Conservation (phyloP, 257 asterid species). For the Cordia subcordata region DNA sequence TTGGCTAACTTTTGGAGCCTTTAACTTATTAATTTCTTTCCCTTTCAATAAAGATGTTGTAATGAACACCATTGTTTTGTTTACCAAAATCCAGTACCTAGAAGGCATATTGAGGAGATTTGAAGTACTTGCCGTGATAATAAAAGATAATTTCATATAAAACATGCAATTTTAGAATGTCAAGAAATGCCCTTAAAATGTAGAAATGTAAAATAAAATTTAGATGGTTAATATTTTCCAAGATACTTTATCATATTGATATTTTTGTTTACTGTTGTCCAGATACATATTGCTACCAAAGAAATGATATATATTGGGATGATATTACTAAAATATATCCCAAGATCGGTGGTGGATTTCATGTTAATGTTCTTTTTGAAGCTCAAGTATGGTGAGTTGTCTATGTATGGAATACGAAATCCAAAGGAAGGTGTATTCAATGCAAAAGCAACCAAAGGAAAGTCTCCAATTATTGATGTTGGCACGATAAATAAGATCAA, state of each 20-base stretch:
- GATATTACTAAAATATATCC: conserved; percentile 22
- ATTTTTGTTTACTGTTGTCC: background rate
- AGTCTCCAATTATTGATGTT: conserved; percentile 55
- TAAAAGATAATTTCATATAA: too few species aligned
- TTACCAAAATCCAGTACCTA: too few species aligned
- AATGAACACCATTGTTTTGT: too few species aligned
- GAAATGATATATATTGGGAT: conserved; percentile 38
- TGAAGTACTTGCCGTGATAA: too few species aligned
- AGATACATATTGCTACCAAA: conserved; percentile 45
- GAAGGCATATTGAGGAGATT: too few species aligned
- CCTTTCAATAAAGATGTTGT: too few species aligned
- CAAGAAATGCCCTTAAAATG: background rate
- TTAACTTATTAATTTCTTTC: too few species aligned
- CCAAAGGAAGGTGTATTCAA: conserved; percentile 47
- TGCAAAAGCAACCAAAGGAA: conserved; percentile 26
- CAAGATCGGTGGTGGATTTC: conserved; percentile 25
- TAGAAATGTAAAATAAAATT: too few species aligned
- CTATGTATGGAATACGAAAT: conserved; percentile 29
- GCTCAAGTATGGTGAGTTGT: conserved; percentile 28
- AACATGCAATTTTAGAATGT: too few species aligned
- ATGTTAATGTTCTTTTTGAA: conserved; percentile 10
- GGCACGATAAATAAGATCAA: conserved; percentile 43
- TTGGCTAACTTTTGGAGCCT: too few species aligned
- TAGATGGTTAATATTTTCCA: background rate
- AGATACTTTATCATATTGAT: background rate